Base-by-base conservation (phyloP, 2,329 filamentous ascomycete species). In the Monilinia fructigena region DNA sequence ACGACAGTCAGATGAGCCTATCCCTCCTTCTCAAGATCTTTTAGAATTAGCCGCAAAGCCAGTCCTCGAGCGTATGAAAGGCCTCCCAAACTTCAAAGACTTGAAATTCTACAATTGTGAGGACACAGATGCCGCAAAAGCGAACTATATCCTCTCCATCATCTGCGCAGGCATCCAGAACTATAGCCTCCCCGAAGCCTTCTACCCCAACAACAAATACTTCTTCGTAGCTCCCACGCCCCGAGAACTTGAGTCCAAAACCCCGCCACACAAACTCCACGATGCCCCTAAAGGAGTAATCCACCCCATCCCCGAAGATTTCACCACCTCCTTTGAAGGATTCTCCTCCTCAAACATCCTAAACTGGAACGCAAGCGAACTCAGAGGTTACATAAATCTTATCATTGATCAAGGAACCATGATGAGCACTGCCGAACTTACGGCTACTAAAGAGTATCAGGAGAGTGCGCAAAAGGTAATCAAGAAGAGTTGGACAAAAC, bases 111-210 rank as follows among this genome's bases (percentile, higher is more conserved):
- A 71, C 50, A 53, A 38, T 35, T 60, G 72, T 68, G 48, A 76
- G 74, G 52, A 75, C 76, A 53, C 66, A 75, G 70, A 69, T 67
- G n/a, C 75, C 10, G 28, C 67, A 35, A 76, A 84, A 1, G 69
- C 78, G 23, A 75, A 79, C 14, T 85, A 85, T 72, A 76, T 89
- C 8, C 79, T 89, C 23, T 77, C 89, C 26, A 52, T 65, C 40
- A 28, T 53, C 2, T 75, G 77, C 14, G 79, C 80, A 28, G 85
- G 87, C 71, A 80, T 81, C 11, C 82, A 83, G 68, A 86, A 84
- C 66, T 90, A 85, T 74, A 82, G 80, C 23, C 85, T 80, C 20
- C 80, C 86, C 0, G 68, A 76, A 4, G 79, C 84, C 26, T 90
- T 88, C 74, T 76, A 85, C 10, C 73, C 81, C 42, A 80, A 83